Evolutionary conservation across 2,329 filamentous ascomycete genomes (phyloP), one percentile per base, ranked within the genome.

Genomic region (Aspergillus sp.): DNA sequence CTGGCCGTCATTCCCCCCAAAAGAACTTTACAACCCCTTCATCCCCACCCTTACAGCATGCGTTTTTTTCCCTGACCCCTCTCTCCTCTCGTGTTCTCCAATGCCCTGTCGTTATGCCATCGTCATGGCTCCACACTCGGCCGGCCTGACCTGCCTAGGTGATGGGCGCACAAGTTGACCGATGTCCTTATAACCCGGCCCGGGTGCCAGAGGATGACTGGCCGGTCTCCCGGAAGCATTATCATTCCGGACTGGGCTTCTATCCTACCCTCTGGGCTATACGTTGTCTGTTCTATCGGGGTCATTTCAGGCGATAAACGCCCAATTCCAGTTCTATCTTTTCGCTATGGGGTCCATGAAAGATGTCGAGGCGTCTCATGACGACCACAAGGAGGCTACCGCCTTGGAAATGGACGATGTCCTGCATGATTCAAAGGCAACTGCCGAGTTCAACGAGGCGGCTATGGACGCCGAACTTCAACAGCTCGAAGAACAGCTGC

Each of bases 381-480:
- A 55, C 44, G 48, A 55, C 44, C 58, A 68, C 43, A 65, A 63
- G 38, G 66, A 65, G 53, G 61, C 57, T 14, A 58, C 53, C 11
- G 53, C 50, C 19, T 25, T 62, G 14, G 62, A 70, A 43, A 57
- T 64, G 31, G 64, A 69, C 14, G 62, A 69, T 45, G 41, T 66
- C 52, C 53, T 54, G 19, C 56, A 59, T 21, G 61, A 66, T 31
- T 50, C 55, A 42, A 67, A 65, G 50, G 47, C 58, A 16, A 50
- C 56, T 6, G 53, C 56, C 13, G 59, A 59, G 19, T 38, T 60
- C 45, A 61, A 52, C 20, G 67, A 71, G 48, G 65, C 66, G 7
- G 66, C 58, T 13, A 70, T 71, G 66, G 62, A 71, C 29, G 59
- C 59, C 2, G 67, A 70, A 47, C 49, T 71, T 13, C 45, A 57